Base-by-base conservation (phyloP, 1,139 yeast genomes). In the Suhomyces atakaporum region DNA sequence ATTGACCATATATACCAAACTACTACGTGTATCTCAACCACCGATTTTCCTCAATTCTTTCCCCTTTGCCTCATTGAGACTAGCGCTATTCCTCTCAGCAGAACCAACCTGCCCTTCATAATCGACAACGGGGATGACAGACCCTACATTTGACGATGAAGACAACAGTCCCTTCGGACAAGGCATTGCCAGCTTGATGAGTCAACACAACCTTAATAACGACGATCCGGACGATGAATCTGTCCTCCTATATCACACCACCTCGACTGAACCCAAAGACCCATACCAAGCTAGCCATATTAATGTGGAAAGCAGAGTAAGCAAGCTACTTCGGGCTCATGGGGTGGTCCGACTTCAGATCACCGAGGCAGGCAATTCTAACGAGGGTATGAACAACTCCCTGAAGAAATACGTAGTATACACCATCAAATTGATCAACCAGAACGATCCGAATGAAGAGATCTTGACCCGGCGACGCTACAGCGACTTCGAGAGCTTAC, bases 401-500 rank as follows among this genome's bases (percentile, higher is more conserved):
- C 55, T 73, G 82, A 57, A 82, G 79, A 69, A 68, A 24, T 90
- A 81, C 47, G 78, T 90, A 31, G 87, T 87, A 0, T 92, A 92
- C 58, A 81, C 95, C 9, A 87, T 92, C 42, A 76, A 76, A 45
- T 62, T 77, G 14, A 63, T 79, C 27, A 57, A 57, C 34, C 46
- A 34, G 1, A 54, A 53, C 14, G 60, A 58, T 31, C 45, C 54
- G 3, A 53, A 49, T 18, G 80, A 77, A 10, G 81, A 79, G 33
- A 55, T 75, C 10, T 73, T 77, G 22, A 90, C 90, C 2, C 70
- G 90, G 39, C 71, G 98, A 49, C 68, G 98, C 27, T 92, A 92
- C 60, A 85, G 95, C 33, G 98, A 92, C 56, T 92, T 92, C 58
- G 97, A 88, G 51, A 78, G 86, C 39, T 71, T 92, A 27, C 66